Base-by-base conservation (phyloP, 495 filamentous ascomycete genomes). In the Trypethelium eluteriae region DNA sequence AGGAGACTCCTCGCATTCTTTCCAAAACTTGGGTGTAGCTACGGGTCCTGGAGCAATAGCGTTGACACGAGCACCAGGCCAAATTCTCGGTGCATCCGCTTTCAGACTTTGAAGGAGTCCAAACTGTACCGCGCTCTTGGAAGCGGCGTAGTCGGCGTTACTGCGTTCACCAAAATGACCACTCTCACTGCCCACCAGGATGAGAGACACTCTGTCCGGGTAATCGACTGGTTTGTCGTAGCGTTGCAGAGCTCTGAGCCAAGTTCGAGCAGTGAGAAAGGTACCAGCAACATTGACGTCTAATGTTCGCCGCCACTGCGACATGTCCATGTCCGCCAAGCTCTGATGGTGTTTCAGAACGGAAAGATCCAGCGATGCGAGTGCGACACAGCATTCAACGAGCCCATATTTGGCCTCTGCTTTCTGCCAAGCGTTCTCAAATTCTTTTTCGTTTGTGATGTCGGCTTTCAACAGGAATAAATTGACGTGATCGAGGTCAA, bases 171-270 rank as follows among this genome's bases (percentile, higher is more conserved):
- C 78, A 72, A 80, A 80, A 34, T 71, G 69, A 0, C 78, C 77
- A 47, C 75, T 75, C 65, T 80, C 79, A 59, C 75, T 77, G 16
- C 78, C 78, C 18, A 80, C 72, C 61, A 80, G 78, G 39, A 80
- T 73, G 63, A 79, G 65, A 16, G 72, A 66, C 18, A 79, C 74
- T 67, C 80, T 80, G 35, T 64, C 69, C 65, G 75, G 46, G 2
- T 69, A 64, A 14, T 2, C 6, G 14, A 35, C 35, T 38, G 46
- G 34, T 14, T 35, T 39, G 0, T 64, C 41, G 39, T 68, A 49
- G 2, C 49, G 47, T 14, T 67, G 62, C 2, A 77, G 50, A 10
- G 70, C 70, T 44, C 71, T 63, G 1, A 77, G 62, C 75, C 75
- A 77, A 41, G 69, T 69, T 44, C 74, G 71, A 34, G 76, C 77